Base-by-base conservation (phyloP, 768 basidiomycete genomes). In the Dendrothele bispora region DNA sequence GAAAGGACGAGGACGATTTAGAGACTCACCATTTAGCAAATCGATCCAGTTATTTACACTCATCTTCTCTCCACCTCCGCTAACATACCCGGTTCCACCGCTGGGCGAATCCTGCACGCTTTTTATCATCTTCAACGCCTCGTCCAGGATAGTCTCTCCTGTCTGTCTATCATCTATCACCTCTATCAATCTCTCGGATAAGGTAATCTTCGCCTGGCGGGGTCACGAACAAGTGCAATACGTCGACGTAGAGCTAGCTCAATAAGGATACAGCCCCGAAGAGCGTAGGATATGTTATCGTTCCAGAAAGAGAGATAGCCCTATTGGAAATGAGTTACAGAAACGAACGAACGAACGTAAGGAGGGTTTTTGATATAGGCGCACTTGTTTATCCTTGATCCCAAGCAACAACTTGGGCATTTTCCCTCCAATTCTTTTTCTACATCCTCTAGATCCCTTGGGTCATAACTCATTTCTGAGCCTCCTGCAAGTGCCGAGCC, bases 281-380 rank as follows among this genome's bases (percentile, higher is more conserved):
- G 79, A 14, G 95, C 95, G 67, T 99, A 99, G 0, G 94, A 97
- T 57, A 99, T 99, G 69, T 98, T 98, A 75, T 99, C 95, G 70
- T 98, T 98, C 95, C 95, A 98, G 65, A 98, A 98, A 1, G 93
- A 95, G 32, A 98, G 83, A 67, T 98, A 97, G 28, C 95, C 94
- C 71, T 76, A 52, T 3, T 46, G 49, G 46, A 41, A 45, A 21
- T 50, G 17, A 30, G 35, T n/a, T n/a, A n/a, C n/a, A n/a, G n/a
- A n/a, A n/a, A n/a, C n/a, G n/a, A n/a, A n/a, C n/a, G n/a, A n/a
- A n/a, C n/a, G n/a, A n/a, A n/a, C n/a, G n/a, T n/a, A n/a, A n/a
- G n/a, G n/a, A n/a, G n/a, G n/a, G n/a, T 26, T 30, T 22, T 30
- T 37, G 15, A 10, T 28, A n/a, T n/a, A n/a, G n/a, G n/a, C n/a